Percentiles rank a stretch among this genome's conserved stretches.
Evolutionary conservation across 1,139 yeast genomes (phyloP).

Genomic region (Sugiyamaella paludigena): DNA sequence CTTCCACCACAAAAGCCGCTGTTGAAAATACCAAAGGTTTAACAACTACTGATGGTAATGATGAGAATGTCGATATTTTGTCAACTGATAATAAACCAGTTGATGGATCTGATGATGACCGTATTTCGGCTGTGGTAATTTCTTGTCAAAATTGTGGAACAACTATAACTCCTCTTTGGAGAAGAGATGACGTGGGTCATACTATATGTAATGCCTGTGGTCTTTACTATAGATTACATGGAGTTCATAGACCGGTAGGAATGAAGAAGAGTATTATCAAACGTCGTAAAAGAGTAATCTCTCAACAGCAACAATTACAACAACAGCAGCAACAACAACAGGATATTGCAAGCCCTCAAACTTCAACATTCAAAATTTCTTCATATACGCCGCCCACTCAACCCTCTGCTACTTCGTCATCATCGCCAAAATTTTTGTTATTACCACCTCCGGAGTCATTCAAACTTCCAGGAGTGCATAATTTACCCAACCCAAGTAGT

Average conservation of each 20-base stretch:
- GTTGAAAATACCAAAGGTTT: not conserved
- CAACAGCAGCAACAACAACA: not conserved
- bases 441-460: not conserved
- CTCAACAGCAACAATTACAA: constrained; percentile 3
- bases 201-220: constrained; percentile 92
- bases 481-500: too few species aligned
- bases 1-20: constrained; percentile 4
- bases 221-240: constrained; percentile 71
- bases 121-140: constrained; percentile 42
- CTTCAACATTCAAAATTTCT: not conserved
- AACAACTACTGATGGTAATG: not conserved
- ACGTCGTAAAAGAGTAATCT: constrained; percentile 57
- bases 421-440: not conserved
- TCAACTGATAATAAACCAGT: not conserved
- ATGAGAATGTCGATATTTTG: not conserved
- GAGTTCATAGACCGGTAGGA: constrained; percentile 71
- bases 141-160: constrained; percentile 83
- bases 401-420: not conserved
- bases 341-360: not conserved
- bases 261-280: constrained; percentile 73
- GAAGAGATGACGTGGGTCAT: constrained; percentile 76
- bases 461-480: not conserved
- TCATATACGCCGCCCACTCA: not conserved
- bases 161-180: constrained; percentile 84
- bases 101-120: constrained; percentile 8